Evolutionary conservation across 352 stramenopile genomes (phyloP).

Genomic region (Phytophthora pseudosyringae): DNA sequence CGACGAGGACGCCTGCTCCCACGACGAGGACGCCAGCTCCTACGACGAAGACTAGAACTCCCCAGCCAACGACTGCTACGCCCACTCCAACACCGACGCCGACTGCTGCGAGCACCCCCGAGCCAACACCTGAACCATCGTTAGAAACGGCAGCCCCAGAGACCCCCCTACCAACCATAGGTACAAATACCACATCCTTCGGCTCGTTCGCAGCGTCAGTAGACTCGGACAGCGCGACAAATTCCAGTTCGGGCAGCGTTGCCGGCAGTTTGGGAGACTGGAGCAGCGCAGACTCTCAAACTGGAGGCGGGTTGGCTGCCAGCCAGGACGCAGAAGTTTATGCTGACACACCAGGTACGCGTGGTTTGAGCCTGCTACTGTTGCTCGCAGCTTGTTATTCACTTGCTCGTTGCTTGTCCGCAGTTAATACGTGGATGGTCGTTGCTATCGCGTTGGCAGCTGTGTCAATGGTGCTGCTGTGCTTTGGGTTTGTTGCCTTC

Average conservation of each 20-base stretch:
- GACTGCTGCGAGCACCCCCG: slow-evolving; percentile 6
- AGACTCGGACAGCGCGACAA: slow-evolving; percentile 3
- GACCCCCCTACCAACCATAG: slow-evolving; percentile 10
- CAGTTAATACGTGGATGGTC: slow-evolving; percentile 19
- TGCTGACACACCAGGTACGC: slow-evolving; percentile 8
- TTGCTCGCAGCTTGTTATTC: background rate
- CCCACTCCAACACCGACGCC: slow-evolving; percentile 7
- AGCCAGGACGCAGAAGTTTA: slow-evolving; percentile 16
- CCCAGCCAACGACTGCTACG: slow-evolving; percentile 10
- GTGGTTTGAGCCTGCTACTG: background rate
- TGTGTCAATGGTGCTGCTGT: slow-evolving; percentile 17
- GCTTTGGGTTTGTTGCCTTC: slow-evolving; percentile 15
- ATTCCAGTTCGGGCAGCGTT: slow-evolving; percentile 16
- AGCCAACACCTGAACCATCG: slow-evolving; percentile 13
- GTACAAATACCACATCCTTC: background rate
- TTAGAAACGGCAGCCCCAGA: slow-evolving; percentile 4
- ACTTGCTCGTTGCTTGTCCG: background rate
- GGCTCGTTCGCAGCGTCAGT: slow-evolving; percentile 21
- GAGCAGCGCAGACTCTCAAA: slow-evolving; percentile 9
- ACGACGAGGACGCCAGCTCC: slow-evolving; percentile 21
- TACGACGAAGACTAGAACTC: slow-evolving; percentile 23
- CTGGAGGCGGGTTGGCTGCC: slow-evolving; percentile 6
- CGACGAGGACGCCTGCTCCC: slow-evolving; percentile 13
- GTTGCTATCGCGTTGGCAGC: slow-evolving; percentile 21
- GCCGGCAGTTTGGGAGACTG: slow-evolving; percentile 8